Base-by-base conservation (phyloP, 2,329 filamentous ascomycete species). In the Diaporthe citrichinensis region DNA sequence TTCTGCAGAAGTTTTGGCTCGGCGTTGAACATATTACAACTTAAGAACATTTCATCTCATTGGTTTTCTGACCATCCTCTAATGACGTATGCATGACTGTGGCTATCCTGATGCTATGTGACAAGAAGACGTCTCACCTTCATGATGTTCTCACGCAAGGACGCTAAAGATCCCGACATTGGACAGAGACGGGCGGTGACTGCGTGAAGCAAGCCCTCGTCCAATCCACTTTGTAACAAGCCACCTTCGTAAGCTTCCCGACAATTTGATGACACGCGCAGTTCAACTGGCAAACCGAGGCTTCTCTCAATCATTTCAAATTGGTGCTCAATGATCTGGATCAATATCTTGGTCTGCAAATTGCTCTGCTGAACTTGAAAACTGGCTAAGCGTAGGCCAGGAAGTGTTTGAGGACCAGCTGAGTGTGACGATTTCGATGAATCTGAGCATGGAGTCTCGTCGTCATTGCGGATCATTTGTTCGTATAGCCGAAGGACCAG, bases 271-370 rank as follows among this genome's bases (percentile, higher is more conserved):
- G 44, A 51, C 4, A 51, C 10, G 34, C 44, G 44, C 20, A 67
- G 49, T 14, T 67, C 61, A 7, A 5, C 28, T 15, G 61, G 61
- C 44, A 67, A 34, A 15, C 44, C 61, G 4, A 67, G 28, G 20
- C 28, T 14, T 9, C 49, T 36, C 28, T 67, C 61, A 23, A 67
- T 31, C 44, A 67, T 49, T 34, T 67, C 61, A 36, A 67, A 67
- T 31, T 67, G 41, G n/a, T 67, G 44, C 12, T 67, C 44, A 36
- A 67, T 51, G 12, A 67, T 51, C n/a, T 49, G 61, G 7, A 67
- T n/a, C 25, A 67, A 9, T 23, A 67, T 34, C 4, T 67, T 67
- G 1, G 61, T 67, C 44, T 67, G 61, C 20, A 67, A n/a, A 36
- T 49, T 51, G 28, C 17, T 49, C 61, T 67, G 61, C 28, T 34